Conservation (phyloP, 2,329 filamentous ascomycete species). For the Claviceps sp. region DNA sequence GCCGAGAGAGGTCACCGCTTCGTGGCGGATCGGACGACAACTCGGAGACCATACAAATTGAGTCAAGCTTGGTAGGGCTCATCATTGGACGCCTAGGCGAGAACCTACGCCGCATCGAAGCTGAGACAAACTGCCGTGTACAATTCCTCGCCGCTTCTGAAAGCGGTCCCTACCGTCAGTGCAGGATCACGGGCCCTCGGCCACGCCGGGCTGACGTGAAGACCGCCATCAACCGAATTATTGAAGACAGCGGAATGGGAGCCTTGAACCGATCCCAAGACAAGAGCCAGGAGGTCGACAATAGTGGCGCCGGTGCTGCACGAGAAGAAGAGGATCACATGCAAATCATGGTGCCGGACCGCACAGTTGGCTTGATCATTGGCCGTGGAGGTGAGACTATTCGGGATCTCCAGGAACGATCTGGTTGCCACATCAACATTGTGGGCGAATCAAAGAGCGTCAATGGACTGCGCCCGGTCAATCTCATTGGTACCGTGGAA, state of each 20-base stretch:
- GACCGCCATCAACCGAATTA: constrained; percentile 72
- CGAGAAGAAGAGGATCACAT: constrained; percentile 74
- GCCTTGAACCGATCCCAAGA: constrained; percentile 32
- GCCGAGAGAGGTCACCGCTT: constrained; percentile 46
- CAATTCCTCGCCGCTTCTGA: constrained; percentile 75
- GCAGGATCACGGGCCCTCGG: constrained; percentile 68
- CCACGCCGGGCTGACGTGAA: constrained; percentile 65
- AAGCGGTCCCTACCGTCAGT: constrained; percentile 62
- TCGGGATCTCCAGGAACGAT: constrained; percentile 78
- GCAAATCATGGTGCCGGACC: constrained; percentile 90
- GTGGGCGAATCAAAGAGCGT: constrained; percentile 87
- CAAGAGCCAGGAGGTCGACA: constrained; percentile 25
- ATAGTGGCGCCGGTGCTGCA: constrained; percentile 33
- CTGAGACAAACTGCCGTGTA: constrained; percentile 68
- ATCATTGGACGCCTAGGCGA: constrained; percentile 88
- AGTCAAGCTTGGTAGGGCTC: constrained; percentile 73
- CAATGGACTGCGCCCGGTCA: constrained; percentile 79
- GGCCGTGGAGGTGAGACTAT: constrained; percentile 91
- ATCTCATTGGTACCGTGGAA: constrained; percentile 67
- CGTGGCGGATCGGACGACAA: constrained; percentile 45
- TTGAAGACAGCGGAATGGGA: constrained; percentile 56
- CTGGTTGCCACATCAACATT: constrained; percentile 92
- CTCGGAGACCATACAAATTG: constrained; percentile 72
- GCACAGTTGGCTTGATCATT: constrained; percentile 85
- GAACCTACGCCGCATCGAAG: constrained; percentile 73